Evolutionary conservation across 176 grass and related monocot species (phyloP).

Genomic region (Carex parvula): DNA sequence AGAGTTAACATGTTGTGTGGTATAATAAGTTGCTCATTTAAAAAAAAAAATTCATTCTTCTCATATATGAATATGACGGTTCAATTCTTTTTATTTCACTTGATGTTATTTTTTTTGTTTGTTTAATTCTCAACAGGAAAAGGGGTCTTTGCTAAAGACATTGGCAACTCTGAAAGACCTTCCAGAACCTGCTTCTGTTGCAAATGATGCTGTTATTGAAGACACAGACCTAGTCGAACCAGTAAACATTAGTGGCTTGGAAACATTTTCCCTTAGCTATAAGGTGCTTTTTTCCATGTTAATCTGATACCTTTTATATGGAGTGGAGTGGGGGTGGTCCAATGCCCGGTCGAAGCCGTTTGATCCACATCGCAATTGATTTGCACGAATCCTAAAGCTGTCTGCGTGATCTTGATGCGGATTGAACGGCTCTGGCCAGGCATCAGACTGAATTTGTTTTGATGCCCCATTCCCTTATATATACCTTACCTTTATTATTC

Average conservation of each 20-base stretch:
- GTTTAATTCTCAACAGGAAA: conserved; percentile 60
- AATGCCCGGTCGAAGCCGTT: too few relatives aligned
- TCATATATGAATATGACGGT: background rate
- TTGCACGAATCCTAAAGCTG: too few relatives aligned
- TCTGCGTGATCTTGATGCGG: too few relatives aligned
- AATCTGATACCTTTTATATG: background rate
- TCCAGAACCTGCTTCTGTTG: conserved; percentile 44
- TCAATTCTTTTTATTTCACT: background rate
- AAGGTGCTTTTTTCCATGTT: conserved; percentile 49
- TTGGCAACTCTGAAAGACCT: conserved; percentile 72
- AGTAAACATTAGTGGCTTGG: conserved; percentile 77
- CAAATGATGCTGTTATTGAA: conserved; percentile 44
- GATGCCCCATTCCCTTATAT: too few relatives aligned
- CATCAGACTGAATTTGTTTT: too few relatives aligned
- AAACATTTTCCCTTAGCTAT: conserved; percentile 78
- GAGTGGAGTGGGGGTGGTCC: too few relatives aligned
- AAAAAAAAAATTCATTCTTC: conserved; percentile 19
- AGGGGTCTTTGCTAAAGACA: conserved; percentile 75
- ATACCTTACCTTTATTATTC: too few relatives aligned
- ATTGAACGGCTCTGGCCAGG: too few relatives aligned
- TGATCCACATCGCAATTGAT: too few relatives aligned
- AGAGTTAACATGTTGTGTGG: conserved; percentile 87
- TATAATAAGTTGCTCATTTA: conserved; percentile 36
- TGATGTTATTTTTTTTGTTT: conserved; percentile 28
- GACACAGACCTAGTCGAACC: conserved; percentile 47